Evolutionary conservation across 164 flowering plant species (phyloP).

Genomic region (Aristolochia contorta): DNA sequence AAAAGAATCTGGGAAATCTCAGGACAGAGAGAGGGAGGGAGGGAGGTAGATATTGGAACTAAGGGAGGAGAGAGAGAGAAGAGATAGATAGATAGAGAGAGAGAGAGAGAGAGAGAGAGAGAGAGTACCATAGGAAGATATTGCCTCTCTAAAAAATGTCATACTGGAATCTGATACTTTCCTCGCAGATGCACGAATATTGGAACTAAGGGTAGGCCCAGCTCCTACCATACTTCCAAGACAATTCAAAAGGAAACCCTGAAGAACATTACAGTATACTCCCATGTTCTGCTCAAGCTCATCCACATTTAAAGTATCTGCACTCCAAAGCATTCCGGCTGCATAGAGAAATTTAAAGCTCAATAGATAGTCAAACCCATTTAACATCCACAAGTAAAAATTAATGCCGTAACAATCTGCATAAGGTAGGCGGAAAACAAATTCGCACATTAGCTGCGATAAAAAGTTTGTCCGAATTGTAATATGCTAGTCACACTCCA

Average conservation of each 20-base stretch:
- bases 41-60: no score
- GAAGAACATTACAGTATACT: conserved; percentile 60
- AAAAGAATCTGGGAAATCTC: neutral
- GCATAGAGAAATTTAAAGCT: conserved; percentile 6
- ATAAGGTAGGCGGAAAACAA: no score
- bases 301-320: conserved; percentile 39
- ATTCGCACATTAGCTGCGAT: no score
- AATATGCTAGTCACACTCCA: no score
- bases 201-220: conserved; percentile 71
- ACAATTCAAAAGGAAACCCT: conserved; percentile 70
- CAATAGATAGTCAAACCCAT: no score
- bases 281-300: conserved; percentile 66
- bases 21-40: neutral
- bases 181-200: conserved; percentile 51
- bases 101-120: neutral
- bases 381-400: no score
- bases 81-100: neutral
- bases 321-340: conserved; percentile 90
- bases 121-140: conserved; percentile 16
- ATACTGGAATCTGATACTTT: conserved; percentile 70
- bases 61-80: conserved; percentile 2
- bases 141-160: conserved; percentile 16
- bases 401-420: no score
- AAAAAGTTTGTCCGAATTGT: no score
- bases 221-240: conserved; percentile 77